Evolutionary conservation across 2,329 filamentous ascomycete species (phyloP), one percentile per base, ranked within the genome.

Genomic region (Epichloe brachyelytri): DNA sequence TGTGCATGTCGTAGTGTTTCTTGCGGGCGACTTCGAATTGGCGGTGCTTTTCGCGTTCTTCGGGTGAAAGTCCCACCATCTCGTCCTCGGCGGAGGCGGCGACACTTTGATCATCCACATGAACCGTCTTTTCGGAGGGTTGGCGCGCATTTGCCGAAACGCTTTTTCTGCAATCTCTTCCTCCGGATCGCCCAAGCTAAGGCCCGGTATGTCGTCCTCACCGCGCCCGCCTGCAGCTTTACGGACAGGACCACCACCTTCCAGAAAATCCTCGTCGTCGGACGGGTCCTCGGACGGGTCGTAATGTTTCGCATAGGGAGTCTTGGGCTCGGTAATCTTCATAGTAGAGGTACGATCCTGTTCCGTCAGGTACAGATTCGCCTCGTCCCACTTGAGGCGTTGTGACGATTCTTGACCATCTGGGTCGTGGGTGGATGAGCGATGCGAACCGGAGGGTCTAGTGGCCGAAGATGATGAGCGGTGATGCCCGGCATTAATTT

Each of bases 291-390:
- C 88, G 41, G 82, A 67, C 4, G 90, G 89, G 63, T 97, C 87
- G 68, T 96, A 96, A 62, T 89, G 88, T 63, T 85, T 86, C 37
- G 88, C 93, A 66, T 91, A 98, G 4, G 93, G 93, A 7, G 93
- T 98, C 77, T 98, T 98, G 55, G 93, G 93, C 72, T 98, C 93
- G 58, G 89, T 87, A 57, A 98, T 98, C 76, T 97, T 98, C 93
- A 98, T 98, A 53, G 90, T 96, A 55, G 86, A 85, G 53, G 83
- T 88, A 69, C 87, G 90, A 69, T 97, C 88, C 69, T 97, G 91
- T 71, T 98, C 93, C 7, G 93, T 93, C 49, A 98, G 78, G 70
- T 96, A 98, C 34, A 98, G 78, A 65, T 98, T 98, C 44, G 88
- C 93, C 73, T 98, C 93, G 68, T 98, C 93, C 93, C 93, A 98